Base-by-base conservation (phyloP, 2,329 filamentous ascomycete species). In the Trichoderma brevicompactum region DNA sequence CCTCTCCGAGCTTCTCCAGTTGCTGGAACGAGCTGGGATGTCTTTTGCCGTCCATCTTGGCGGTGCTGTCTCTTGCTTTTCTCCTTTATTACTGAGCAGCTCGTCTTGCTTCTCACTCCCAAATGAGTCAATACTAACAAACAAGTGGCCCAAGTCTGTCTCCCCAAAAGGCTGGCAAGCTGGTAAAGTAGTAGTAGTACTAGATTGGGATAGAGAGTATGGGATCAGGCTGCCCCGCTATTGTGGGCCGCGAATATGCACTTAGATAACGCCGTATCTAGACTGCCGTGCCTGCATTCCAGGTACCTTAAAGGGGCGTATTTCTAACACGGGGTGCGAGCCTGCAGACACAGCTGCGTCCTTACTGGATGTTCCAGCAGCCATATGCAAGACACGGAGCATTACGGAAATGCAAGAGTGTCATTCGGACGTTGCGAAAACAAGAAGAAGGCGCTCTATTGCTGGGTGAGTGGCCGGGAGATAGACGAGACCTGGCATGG, bases 21-120 rank as follows among this genome's bases (percentile, higher is more conserved):
- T 98, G 95, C 85, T 98, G 94, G 84, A 99, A 99, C 68, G 94
- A 98, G 81, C 91, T 96, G 65, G 94, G 94, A 74, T 97, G 92
- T 74, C 91, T 85, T 78, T 96, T 92, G 75, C 92, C 91, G 80
- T 97, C 94, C 94, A 98, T 98, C 67, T 67, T 38, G 49, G 19
- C 59, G 38, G 38, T 9, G 8, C n/a, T 28, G 17, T 15, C 23
- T 49, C 23, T n/a, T 46, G 38, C 38, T 52, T 40, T 54, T 49
- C 5, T 17, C 7, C 7, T 38, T 34, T 15, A 41, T 48, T 54
- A 38, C 13, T 10, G 19, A 54, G 52, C 48, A 44, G 49, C 63
- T 60, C 19, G 40, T 62, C 38, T 54, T 13, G 5, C 23, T 28
- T 40, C 15, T 52, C 17, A 28, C 19, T 54, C n/a, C n/a, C 28